A percentile compares a stretch with the other conserved stretches of the same genome.
phyloP scores from a whole-genome alignment of 2,329 filamentous ascomycete genomes.

The Beauveria brongniartii region DNA sequence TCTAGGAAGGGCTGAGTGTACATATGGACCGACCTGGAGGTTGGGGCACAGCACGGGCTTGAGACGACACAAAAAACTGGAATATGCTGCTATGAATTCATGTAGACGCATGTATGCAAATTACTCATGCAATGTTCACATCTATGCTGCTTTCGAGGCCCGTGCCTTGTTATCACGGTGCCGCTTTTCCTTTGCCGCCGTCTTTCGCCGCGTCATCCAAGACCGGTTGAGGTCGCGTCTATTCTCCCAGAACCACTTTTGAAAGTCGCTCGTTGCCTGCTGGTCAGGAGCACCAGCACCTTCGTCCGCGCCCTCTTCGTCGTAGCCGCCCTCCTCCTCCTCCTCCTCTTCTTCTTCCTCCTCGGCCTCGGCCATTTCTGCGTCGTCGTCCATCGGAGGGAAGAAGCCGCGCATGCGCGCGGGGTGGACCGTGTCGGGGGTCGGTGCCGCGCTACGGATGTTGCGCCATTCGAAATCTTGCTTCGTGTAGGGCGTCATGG shows the following conservation, averaged over 20 bases:
- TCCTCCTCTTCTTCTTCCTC: constrained; percentile 22
- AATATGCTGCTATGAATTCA: not conserved
- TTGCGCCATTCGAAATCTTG: constrained; percentile 68
- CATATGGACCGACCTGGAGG: accelerated
- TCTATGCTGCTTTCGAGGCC: constrained; percentile 31
- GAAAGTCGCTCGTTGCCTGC: constrained; percentile 43
- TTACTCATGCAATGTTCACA: constrained; percentile 3
- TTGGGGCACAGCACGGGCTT: not conserved
- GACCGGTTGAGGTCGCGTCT: constrained; percentile 55
- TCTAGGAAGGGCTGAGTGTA: not conserved
- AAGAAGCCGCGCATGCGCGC: constrained; percentile 53
- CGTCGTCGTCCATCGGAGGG: constrained; percentile 36
- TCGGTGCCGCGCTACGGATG: constrained; percentile 83
- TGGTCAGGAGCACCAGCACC: constrained; percentile 10
- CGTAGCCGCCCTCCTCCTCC: constrained; percentile 14
- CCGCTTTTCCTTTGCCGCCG: constrained; percentile 56
- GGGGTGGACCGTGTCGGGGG: constrained; percentile 82
- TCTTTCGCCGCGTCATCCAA: constrained; percentile 58
- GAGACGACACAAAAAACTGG: not conserved
- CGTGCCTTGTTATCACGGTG: constrained; percentile 56
- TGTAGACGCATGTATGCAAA: not conserved
- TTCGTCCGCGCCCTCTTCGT: not conserved
- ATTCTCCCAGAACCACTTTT: constrained; percentile 62
- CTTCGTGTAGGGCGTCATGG: constrained; percentile 76
- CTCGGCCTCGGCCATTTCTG: constrained; percentile 20